A percentile compares a stretch with the other conserved stretches of the same genome.
phyloP scores from a whole-genome alignment of 2,329 filamentous ascomycete genomes.

The Apiospora sp. region DNA sequence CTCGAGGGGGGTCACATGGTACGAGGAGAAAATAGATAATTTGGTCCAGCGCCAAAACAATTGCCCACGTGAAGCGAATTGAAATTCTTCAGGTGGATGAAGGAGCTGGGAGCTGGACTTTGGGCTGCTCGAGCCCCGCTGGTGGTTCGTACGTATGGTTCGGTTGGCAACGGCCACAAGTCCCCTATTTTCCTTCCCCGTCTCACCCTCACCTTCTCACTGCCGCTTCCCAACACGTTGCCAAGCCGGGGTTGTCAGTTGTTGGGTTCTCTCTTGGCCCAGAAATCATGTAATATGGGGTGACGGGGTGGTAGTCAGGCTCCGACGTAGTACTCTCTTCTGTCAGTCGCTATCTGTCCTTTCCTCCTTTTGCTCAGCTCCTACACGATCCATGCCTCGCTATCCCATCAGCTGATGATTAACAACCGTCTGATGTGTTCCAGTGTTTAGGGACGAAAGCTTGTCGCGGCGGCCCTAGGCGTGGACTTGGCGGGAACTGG shows the following conservation, averaged over 20 bases:
- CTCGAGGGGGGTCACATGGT: not conserved
- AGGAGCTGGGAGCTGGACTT: not conserved
- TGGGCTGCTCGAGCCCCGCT: not conserved
- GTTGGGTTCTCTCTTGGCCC: not conserved
- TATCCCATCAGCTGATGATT: conserved; percentile 14
- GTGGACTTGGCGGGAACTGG: not conserved
- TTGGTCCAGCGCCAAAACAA: conserved; percentile 12
- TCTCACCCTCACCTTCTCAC: not conserved
- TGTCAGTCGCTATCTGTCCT: not conserved
- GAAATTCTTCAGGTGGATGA: not conserved
- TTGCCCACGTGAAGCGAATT: conserved; percentile 12
- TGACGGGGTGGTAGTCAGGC: not conserved
- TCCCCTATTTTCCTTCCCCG: not conserved
- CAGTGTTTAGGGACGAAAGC: not conserved
- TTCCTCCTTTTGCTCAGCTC: not conserved
- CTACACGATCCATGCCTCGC: conserved; percentile 13
- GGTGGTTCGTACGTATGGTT: not conserved
- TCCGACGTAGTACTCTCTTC: too few species aligned
- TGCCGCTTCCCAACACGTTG: not conserved
- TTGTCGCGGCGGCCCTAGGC: not conserved
- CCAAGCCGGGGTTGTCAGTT: not conserved
- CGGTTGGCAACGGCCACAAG: not conserved
- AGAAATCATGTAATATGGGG: conserved; percentile 13
- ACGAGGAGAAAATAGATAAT: not conserved
- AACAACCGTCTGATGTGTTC: conserved; percentile 3